Base-by-base conservation (phyloP, 2,329 filamentous ascomycete species). In the Leptographium wingfieldii region DNA sequence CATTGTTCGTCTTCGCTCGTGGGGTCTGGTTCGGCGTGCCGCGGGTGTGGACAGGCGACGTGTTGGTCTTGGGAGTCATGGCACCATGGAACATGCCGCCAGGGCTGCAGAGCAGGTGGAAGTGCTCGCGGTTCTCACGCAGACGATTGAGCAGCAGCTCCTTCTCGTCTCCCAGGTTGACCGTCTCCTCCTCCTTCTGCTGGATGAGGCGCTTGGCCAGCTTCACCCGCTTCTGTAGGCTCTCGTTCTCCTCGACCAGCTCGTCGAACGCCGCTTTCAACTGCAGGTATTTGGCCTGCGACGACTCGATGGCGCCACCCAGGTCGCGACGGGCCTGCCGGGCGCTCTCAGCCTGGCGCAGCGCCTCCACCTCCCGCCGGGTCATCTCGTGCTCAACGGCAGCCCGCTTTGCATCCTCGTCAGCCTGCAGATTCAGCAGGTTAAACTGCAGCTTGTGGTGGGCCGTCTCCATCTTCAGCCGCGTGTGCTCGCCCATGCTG, bases 381-480 rank as follows among this genome's bases (percentile, higher is more conserved):
- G 87, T 87, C 82, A 96, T 92, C 65, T 94, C 88, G 67, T 95
- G 88, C 72, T 96, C 92, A 5, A 96, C 92, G 43, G 86, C 87
- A 65, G 92, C 90, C 31, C 91, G 85, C 72, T 95, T 92, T 11
- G 90, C 83, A 35, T 91, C 87, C 66, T 95, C 90, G 56, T 87
- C 85, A 59, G 88, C 91, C 68, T 95, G 90, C 65, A 96, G 85
- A 57, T 83, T 85, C 33, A 95, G 80, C 68, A 96, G 81, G 66
- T 87, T 91, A 69, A 92, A 88, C 71, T 96, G 92, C 59, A 97
- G 77, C 73, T 94, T 95, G 75, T 94, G 87, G 70, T 96, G 92
- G 38, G 92, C 88, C 19, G 88, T 86, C 61, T 92, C 88, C 76
- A 91, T 92, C 68, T 94, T 89, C 56, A 85, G 73, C 66, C 77